A percentile compares a stretch with the other conserved stretches of the same genome.
phyloP scores from a whole-genome alignment of 768 basidiomycete species.

The Mycena chlorophos region DNA sequence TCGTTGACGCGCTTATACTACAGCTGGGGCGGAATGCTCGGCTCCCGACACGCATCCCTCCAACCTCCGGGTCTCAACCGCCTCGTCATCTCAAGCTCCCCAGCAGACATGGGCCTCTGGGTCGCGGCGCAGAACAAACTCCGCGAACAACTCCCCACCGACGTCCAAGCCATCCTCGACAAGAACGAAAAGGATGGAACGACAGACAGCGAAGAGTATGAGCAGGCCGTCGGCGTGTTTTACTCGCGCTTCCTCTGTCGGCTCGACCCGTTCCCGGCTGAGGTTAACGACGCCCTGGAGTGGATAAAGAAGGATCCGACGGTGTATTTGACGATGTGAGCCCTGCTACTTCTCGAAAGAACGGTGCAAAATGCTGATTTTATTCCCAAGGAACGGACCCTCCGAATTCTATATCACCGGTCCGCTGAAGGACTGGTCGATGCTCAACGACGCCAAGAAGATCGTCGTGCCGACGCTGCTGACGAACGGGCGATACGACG shows the following conservation, averaged over 20 bases:
- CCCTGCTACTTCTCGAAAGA: background rate
- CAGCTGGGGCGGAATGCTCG: conserved; percentile 51
- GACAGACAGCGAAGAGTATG: conserved; percentile 33
- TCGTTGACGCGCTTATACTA: background rate
- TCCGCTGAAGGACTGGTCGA: conserved; percentile 37
- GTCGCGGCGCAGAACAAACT: conserved; percentile 25
- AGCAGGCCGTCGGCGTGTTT: conserved; percentile 28
- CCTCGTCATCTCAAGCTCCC: conserved; percentile 47
- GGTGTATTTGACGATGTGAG: conserved; percentile 37
- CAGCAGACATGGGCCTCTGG: conserved; percentile 48
- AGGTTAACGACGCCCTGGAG: conserved; percentile 24
- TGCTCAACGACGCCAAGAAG: conserved; percentile 34
- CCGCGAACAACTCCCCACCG: conserved; percentile 30
- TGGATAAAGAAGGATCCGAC: conserved; percentile 36
- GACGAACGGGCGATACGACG: conserved; percentile 38
- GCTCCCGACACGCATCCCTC: conserved; percentile 33
- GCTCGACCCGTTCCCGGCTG: conserved; percentile 29
- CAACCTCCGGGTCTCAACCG: conserved; percentile 47
- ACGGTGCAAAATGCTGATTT: background rate
- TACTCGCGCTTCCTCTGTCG: conserved; percentile 29
- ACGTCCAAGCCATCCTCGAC: conserved; percentile 31
- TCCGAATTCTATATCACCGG: conserved; percentile 32
- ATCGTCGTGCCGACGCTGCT: conserved; percentile 36
- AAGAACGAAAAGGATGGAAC: conserved; percentile 33
- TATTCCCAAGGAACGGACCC: conserved; percentile 13